Evolutionary conservation across 2,329 filamentous ascomycete genomes (phyloP), one percentile per base, ranked within the genome.

Genomic region (Colletotrichum tropicale): DNA sequence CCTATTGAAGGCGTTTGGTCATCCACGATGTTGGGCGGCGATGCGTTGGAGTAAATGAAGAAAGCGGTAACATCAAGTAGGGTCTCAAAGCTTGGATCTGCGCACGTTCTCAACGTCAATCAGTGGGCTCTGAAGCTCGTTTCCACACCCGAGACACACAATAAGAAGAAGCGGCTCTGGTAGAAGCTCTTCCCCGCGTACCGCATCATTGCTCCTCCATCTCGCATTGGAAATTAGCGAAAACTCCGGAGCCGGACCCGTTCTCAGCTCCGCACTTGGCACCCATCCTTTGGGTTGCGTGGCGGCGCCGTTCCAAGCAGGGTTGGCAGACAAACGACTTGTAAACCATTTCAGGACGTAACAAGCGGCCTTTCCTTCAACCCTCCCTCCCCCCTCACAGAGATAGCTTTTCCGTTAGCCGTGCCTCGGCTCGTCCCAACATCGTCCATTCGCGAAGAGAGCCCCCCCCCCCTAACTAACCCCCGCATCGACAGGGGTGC

Each of bases 401-500:
- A 58, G 21, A 28, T 28, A 72, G 15, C 67, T 60, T 58, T 66
- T 69, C 70, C 38, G 36, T 52, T 52, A 48, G 36, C 67, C 67
- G 67, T 70, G 34, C 67, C 67, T 70, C 67, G 67, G 67, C 67
- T 70, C 28, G 21, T 62, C 67, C 13, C 48, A 26, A 61, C 65
- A 38, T 52, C 43, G 21, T n/a, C 60, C 56, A 75, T 56, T 55
- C 68, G 66, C 24, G 30, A 66, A 38, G 24, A 26, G 30, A 32
- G 60, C 67, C 71, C 34, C 55, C 28, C 55, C 28, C 66, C 43
- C 56, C 30, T 55, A 62, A 48, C 58, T 30, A 21, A 48, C 56
- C 74, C 73, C 70, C 74, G 70, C 74, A 74, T 66, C 48, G 65
- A 76, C 74, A 74, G 74, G 74, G 74, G 24, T 76, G 12, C 8